Percentiles rank a stretch among this genome's conserved stretches.
phyloP scores from a whole-genome alignment of 352 stramenopile genomes.

The Phytopythium oedochilum region DNA sequence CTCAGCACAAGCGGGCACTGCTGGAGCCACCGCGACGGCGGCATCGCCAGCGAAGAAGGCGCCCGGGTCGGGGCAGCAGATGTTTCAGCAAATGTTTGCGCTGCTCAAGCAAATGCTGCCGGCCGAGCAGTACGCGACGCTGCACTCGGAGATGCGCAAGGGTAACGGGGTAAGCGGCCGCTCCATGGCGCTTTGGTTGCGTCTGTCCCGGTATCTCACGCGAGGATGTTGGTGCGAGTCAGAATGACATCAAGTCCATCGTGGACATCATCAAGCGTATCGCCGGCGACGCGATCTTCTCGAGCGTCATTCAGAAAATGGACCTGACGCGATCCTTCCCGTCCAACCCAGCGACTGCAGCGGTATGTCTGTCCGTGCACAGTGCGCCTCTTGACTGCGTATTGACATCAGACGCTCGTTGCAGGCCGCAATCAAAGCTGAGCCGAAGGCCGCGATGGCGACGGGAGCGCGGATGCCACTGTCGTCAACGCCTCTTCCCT shows the following conservation, averaged over 20 bases:
- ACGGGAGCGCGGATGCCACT: neutral
- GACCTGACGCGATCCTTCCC: slow-evolving; percentile 66
- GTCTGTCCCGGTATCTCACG: neutral
- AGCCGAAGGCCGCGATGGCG: neutral
- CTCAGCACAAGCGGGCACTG: neutral
- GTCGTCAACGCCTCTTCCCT: neutral
- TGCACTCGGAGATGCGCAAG: slow-evolving; percentile 82
- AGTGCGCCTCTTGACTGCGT: neutral
- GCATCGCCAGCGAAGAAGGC: slow-evolving; percentile 30
- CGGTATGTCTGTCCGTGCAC: slow-evolving; percentile 8
- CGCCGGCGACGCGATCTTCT: slow-evolving; percentile 75
- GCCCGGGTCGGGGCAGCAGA: slow-evolving; percentile 66
- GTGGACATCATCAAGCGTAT: slow-evolving; percentile 87
- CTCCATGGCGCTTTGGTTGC: neutral
- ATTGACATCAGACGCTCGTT: neutral
- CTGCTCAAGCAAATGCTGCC: slow-evolving; percentile 81
- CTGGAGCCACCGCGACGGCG: neutral
- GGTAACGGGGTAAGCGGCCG: slow-evolving; percentile 45
- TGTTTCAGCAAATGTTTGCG: slow-evolving; percentile 87
- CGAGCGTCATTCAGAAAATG: slow-evolving; percentile 80
- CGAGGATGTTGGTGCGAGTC: neutral
- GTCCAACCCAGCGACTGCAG: slow-evolving; percentile 8
- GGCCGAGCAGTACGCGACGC: slow-evolving; percentile 71
- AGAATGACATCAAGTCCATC: slow-evolving; percentile 87
- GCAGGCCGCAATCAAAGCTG: neutral